phyloP scores from a whole-genome alignment of 306 rosid species.

The Fagus crenata region DNA sequence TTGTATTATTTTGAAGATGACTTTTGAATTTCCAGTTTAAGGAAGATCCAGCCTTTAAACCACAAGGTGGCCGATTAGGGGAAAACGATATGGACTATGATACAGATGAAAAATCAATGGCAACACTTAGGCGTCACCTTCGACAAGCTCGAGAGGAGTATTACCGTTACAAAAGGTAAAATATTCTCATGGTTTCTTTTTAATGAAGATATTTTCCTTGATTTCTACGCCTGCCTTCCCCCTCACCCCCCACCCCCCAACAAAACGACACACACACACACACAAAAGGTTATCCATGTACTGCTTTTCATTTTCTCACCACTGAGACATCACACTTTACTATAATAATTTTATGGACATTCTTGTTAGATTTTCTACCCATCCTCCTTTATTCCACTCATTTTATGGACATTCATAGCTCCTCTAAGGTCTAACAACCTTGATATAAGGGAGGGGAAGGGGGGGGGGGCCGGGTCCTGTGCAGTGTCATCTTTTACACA shows the following conservation, averaged over 20 bases:
- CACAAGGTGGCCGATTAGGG: conserved; percentile 90
- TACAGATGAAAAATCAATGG: conserved; percentile 98
- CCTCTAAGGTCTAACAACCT: not conserved
- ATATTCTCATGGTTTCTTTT: not conserved
- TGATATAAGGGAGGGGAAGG: not conserved
- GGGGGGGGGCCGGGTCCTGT: too few species aligned
- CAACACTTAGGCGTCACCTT: conserved; percentile 88
- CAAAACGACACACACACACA: not conserved
- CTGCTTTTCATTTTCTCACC: not conserved
- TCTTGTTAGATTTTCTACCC: not conserved
- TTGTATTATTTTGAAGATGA: conserved; percentile 31
- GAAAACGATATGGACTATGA: conserved; percentile 96
- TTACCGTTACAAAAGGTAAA: conserved; percentile 88
- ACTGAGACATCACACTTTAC: not conserved
- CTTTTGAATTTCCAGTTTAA: conserved; percentile 53
- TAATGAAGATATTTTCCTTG: not conserved
- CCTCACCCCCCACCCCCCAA: not conserved
- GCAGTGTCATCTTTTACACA: too few species aligned
- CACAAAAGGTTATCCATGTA: not conserved
- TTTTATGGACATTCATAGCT: not conserved
- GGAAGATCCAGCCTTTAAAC: conserved; percentile 94
- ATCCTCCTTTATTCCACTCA: not conserved
- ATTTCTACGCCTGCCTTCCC: not conserved
- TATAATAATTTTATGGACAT: not conserved
- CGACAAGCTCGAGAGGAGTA: conserved; percentile 91